Base-by-base conservation (phyloP, 2,329 filamentous ascomycete species). In the Myriangium duriaei region DNA sequence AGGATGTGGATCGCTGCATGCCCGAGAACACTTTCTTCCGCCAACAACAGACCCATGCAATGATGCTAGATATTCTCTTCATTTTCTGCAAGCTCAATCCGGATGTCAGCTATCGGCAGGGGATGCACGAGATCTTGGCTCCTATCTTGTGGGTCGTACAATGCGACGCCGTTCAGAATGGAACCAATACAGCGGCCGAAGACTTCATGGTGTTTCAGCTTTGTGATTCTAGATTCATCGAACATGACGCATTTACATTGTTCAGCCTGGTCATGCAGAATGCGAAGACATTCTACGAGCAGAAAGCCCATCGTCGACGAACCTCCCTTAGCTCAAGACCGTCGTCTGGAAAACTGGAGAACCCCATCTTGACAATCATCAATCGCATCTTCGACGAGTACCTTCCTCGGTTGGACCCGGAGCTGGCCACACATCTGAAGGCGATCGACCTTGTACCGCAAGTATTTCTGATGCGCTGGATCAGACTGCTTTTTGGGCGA, bases 381-480 rank as follows among this genome's bases (percentile, higher is more conserved):
- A 76, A 79, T 51, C 75, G 80, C 48, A 92, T 98, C 43, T 88
- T 96, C 53, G 79, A 93, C 50, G 72, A 81, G 17, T 77, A 83
- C 36, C 64, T 98, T 31, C 74, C 75, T 41, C 79, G 76, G 46
- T 69, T 85, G 18, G 91, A 96, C 53, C 79, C 82, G n/a, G 80
- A 86, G 51, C 69, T 96, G 17, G 80, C 84, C 11, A 67, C 69
- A 15, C 87, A 96, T 56, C 69, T 98, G 12, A 78, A 77, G 42
- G 72, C 75, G 42, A 78, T 95, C 32, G 88, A 95, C 43, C 78
- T 98, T 44, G 63, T 95, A n/a, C 91, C 91, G 1, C 91, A 98
- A 51, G 88, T 98, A 35, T 98, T 96, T 53, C 64, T 96, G 15
- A 92, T 96, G 82, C 85, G 91, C 41, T 98, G 91, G 91, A 81